phyloP scores from a whole-genome alignment of 768 basidiomycete species.

The Coprinopsis sp. region DNA sequence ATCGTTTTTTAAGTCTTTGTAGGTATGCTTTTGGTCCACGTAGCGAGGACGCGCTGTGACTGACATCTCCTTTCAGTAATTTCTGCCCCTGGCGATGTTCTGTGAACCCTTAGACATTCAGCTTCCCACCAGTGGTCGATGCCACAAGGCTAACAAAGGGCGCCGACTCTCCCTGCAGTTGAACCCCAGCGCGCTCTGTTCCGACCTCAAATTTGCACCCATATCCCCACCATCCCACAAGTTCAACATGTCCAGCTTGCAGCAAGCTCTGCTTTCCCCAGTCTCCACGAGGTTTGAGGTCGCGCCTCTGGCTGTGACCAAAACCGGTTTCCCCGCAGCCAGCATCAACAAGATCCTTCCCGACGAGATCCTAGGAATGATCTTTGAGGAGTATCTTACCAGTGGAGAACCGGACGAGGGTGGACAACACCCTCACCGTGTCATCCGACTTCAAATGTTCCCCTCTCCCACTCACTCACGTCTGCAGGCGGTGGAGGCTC shows the following conservation, averaged over 20 bases:
- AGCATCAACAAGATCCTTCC: slow-evolving; percentile 6
- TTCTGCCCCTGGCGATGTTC: background rate
- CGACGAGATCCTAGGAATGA: slow-evolving; percentile 4
- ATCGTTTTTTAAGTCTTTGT: background rate
- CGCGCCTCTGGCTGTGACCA: background rate
- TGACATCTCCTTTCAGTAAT: no score
- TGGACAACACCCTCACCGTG: slow-evolving; percentile 2
- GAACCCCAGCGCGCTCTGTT: background rate
- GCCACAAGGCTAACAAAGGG: background rate
- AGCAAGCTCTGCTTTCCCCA: background rate
- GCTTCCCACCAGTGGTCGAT: background rate
- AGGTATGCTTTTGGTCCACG: background rate
- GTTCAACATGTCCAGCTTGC: slow-evolving; percentile 1
- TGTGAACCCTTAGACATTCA: background rate
- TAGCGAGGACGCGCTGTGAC: background rate
- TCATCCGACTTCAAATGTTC: background rate
- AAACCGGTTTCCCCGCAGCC: background rate
- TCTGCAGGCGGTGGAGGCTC: slow-evolving; percentile 4
- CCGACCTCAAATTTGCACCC: background rate
- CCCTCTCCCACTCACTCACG: slow-evolving; percentile 7
- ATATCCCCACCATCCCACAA: background rate
- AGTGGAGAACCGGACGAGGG: background rate
- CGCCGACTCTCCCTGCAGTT: background rate
- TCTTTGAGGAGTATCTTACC: slow-evolving; percentile 1
- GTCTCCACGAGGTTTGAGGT: background rate